Conservation (phyloP, 202 grass and related monocot species). For the Dendrocalamus latiflorus region DNA sequence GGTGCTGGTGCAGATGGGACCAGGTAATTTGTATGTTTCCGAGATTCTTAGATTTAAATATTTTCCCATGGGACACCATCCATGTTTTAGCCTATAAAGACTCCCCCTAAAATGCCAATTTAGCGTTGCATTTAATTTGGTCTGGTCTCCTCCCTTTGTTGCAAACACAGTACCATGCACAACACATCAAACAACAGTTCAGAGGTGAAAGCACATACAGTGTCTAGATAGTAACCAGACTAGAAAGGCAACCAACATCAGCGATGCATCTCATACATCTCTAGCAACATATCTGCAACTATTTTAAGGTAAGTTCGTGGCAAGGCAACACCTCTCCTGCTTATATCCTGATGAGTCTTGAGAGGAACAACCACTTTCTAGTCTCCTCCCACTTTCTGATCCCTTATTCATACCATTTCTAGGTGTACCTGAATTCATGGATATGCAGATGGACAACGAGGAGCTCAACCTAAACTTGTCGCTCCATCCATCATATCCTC, state of each 20-base stretch:
- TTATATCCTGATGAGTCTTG: background rate
- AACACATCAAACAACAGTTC: conserved; percentile 16
- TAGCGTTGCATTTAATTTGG: background rate
- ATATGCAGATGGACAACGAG: conserved; percentile 2
- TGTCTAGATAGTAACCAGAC: background rate
- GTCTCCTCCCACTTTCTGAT: background rate
- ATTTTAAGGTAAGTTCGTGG: background rate
- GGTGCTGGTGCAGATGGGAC: background rate
- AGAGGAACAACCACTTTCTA: conserved; percentile 8
- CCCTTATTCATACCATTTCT: conserved; percentile 1
- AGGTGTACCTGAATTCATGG: conserved; percentile 7
- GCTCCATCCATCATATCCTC: background rate
- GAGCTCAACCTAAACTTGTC: conserved; percentile 5
- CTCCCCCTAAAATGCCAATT: background rate
- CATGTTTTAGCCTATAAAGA: background rate
- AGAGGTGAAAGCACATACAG: background rate
- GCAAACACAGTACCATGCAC: background rate
- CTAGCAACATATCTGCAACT: background rate
- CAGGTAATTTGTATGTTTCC: background rate
- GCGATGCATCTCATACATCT: background rate
- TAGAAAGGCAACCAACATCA: background rate
- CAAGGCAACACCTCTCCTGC: background rate
- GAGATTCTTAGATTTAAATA: background rate
- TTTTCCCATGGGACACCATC: background rate
- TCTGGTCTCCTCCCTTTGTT: background rate